Evolutionary conservation across 1,284 basidiomycete genomes (phyloP).

Genomic region (Cryptococcus jaspeensis): DNA sequence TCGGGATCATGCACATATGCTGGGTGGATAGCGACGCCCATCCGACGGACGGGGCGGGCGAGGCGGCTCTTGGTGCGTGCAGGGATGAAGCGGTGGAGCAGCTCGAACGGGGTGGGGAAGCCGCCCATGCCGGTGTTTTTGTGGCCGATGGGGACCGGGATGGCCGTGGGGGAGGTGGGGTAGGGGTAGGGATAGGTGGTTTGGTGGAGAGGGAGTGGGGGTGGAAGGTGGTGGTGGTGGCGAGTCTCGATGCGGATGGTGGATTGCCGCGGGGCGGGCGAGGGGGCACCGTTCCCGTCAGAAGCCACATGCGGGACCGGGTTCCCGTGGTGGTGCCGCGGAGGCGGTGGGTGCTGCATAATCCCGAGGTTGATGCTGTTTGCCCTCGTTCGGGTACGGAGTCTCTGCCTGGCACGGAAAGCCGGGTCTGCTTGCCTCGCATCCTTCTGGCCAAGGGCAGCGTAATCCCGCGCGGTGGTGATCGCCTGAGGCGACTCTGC

Average conservation of each 20-base stretch:
- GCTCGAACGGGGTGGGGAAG: slow-evolving; percentile 22
- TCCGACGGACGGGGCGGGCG: slow-evolving; percentile 8
- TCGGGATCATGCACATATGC: slow-evolving; percentile 7
- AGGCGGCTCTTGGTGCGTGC: slow-evolving; percentile 6
- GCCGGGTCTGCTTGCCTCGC: not conserved
- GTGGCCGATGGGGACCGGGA: slow-evolving; percentile 8
- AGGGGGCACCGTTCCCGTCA: not conserved
- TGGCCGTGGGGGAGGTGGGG: not conserved
- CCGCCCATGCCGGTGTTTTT: slow-evolving; percentile 29
- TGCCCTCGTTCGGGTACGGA: slow-evolving; percentile 10
- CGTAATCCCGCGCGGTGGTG: slow-evolving; percentile 2
- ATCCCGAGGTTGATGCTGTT: slow-evolving; percentile 2
- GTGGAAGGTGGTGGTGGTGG: too few relatives aligned
- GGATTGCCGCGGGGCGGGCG: not conserved
- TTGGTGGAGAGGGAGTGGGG: not conserved
- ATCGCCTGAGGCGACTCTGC: slow-evolving; percentile 2
- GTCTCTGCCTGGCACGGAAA: slow-evolving; percentile 7
- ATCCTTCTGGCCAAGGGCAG: too few relatives aligned
- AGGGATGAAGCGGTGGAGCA: slow-evolving; percentile 17
- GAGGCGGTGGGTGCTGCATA: not conserved
- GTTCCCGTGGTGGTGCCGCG: not conserved
- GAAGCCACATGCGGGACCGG: not conserved
- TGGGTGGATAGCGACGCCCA: slow-evolving; percentile 6
- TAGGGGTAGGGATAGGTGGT: not conserved
- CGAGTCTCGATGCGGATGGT: not conserved